Evolutionary conservation across 2,329 filamentous ascomycete genomes (phyloP), one percentile per base, ranked within the genome.

Genomic region (Ceratocystis huliohia): DNA sequence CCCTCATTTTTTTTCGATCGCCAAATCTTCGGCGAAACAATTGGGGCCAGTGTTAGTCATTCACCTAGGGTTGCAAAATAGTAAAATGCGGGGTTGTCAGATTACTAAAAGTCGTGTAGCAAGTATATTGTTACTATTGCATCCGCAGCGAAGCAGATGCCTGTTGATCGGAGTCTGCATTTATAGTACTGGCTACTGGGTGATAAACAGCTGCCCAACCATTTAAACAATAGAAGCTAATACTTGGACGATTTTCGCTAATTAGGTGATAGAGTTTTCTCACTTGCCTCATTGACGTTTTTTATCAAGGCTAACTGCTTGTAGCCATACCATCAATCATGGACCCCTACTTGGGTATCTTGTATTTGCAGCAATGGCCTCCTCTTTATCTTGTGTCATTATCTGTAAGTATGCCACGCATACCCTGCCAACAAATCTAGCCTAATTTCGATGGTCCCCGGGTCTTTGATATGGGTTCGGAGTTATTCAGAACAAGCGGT

Each of bases 1-100:
- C 66, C 66, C 66, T 68, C 63, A 65, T 65, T 68, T 68, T 65
- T 46, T 64, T 65, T 41, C 5, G 45, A 17, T 44, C 62, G 41
- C 33, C 44, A 41, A 15, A 66, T 22, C 56, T 44, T 66, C 46
- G 57, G 65, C 15, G 30, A 62, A 66, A 63, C 22, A 15, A 5
- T 15, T 41, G 17, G 13, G 22, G 13, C n/a, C 8, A 25, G 61
- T 65, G 41, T 57, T 64, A 25, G 59, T 59, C 63, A 53, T 30
- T 64, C 30, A 33, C 25, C n/a, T 8, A 13, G 61, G 57, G 66
- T 56, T 46, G 66, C n/a, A 33, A 57, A 33, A 41, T 57, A 57
- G 53, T 7, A 5, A 57, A 57, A 57, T 57, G 53, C 53, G 53
- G 53, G 53, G 53, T 57, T 41, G 30, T 7, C 13, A 33, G 6